A percentile compares a stretch with the other conserved stretches of the same genome.
phyloP scores from a whole-genome alignment of 2,329 filamentous ascomycete species.

The Tolypocladium nubicola region DNA sequence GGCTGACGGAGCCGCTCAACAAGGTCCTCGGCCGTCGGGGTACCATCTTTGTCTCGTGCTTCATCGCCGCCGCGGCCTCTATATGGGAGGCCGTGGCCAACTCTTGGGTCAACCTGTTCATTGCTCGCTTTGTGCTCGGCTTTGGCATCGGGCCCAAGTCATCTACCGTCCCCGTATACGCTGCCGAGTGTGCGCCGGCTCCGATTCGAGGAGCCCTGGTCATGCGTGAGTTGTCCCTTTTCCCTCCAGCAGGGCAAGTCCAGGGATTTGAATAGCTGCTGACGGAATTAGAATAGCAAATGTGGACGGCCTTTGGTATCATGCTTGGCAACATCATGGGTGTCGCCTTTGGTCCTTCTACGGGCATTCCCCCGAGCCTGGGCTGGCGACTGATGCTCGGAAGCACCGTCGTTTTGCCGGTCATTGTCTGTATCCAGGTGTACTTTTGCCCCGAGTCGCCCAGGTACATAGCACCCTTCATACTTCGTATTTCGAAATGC shows the following conservation, averaged over 20 bases:
- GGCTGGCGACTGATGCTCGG: conserved; percentile 52
- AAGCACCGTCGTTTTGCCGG: conserved; percentile 41
- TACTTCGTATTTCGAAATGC: background rate
- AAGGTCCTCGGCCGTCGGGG: conserved; percentile 6
- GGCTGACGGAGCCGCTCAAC: conserved; percentile 15
- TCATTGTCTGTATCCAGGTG: conserved; percentile 44
- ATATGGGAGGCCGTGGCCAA: conserved; percentile 13
- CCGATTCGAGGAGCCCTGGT: conserved; percentile 60
- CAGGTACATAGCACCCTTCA: conserved; percentile 10
- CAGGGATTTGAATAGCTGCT: background rate
- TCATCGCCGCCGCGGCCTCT: conserved; percentile 6
- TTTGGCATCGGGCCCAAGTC: conserved; percentile 58
- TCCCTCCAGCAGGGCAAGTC: no score
- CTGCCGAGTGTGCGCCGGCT: conserved; percentile 59
- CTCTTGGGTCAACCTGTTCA: conserved; percentile 37
- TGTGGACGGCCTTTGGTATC: conserved; percentile 20
- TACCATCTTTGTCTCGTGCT: conserved; percentile 8
- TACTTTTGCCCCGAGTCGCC: conserved; percentile 55
- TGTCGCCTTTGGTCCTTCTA: conserved; percentile 17
- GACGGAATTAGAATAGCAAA: conserved; percentile 38
- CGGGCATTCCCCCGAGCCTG: conserved; percentile 20
- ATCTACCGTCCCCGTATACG: conserved; percentile 57
- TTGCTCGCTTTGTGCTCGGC: conserved; percentile 55
- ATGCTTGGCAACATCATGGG: conserved; percentile 32
- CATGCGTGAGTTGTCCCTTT: conserved; percentile 38